Conservation (phyloP, 2,329 filamentous ascomycete species). For the Dactylonectria macrodidyma region DNA sequence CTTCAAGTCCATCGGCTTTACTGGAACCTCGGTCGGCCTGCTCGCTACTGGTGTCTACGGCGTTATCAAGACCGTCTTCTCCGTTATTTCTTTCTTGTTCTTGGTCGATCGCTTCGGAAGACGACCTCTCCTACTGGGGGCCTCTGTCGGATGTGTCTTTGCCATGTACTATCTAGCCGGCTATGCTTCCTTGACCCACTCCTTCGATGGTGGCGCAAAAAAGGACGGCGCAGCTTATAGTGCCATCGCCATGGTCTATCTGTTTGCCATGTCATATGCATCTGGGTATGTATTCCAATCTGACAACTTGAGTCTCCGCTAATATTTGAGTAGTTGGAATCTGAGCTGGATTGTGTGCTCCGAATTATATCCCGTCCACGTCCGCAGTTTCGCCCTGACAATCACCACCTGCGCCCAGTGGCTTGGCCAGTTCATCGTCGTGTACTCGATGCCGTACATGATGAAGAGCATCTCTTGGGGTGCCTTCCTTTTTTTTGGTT, state of each 20-base stretch:
- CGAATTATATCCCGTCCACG: constrained; percentile 48
- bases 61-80: constrained; percentile 64
- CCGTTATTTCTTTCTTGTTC: constrained; percentile 32
- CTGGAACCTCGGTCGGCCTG: constrained; percentile 69
- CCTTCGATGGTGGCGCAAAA: constrained; percentile 28
- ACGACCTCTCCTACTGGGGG: constrained; percentile 28
- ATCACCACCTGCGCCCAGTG: constrained; percentile 50
- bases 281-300: constrained; percentile 16
- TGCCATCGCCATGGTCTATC: constrained; percentile 34
- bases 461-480: constrained; percentile 38
- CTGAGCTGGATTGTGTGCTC: constrained; percentile 41
- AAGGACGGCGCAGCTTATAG: constrained; percentile 29
- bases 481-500: constrained; percentile 37
- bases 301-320: background rate
- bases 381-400: constrained; percentile 47
- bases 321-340: constrained; percentile 24
- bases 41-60: constrained; percentile 77
- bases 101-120: constrained; percentile 35
- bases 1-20: constrained; percentile 75
- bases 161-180: constrained; percentile 36
- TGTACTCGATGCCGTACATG: constrained; percentile 51
- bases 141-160: constrained; percentile 26
- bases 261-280: constrained; percentile 30
- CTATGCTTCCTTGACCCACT: constrained; percentile 30
- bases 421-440: constrained; percentile 51